phyloP scores from a whole-genome alignment of 345 rosid species.

The rapeseed (Brassica napus) region DNA sequence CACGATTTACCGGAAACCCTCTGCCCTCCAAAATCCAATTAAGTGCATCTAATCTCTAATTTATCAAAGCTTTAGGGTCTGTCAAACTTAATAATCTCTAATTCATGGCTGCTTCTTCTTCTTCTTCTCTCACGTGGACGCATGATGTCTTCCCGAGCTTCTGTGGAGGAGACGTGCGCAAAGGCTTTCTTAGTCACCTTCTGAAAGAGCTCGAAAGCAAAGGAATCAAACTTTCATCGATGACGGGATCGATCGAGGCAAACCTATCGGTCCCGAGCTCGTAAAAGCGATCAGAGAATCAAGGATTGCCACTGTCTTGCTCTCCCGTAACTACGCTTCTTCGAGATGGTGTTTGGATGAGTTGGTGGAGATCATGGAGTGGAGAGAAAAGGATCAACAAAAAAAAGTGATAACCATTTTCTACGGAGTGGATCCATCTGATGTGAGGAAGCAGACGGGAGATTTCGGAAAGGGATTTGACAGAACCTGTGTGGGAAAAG shows the following conservation, averaged over 20 bases:
- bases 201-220: neutral
- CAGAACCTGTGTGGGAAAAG: neutral
- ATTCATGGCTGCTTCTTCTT: neutral
- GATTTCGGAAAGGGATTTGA: neutral
- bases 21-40: neutral
- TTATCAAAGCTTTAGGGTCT: neutral
- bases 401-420: neutral
- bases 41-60: neutral
- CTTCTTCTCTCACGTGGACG: neutral
- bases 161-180: neutral
- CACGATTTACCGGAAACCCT: neutral
- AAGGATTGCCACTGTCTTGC: neutral
- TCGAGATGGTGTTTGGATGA: neutral
- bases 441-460: neutral
- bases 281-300: neutral
- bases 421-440: neutral
- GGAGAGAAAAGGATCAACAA: neutral
- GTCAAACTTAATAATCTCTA: neutral
- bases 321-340: neutral
- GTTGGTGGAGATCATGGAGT: neutral
- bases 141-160: neutral
- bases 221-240: neutral
- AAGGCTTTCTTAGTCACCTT: neutral
- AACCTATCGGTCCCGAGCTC: neutral
- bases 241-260: neutral